Evolutionary conservation across 495 filamentous ascomycete species (phyloP).

Genomic region (Podospora australis): DNA sequence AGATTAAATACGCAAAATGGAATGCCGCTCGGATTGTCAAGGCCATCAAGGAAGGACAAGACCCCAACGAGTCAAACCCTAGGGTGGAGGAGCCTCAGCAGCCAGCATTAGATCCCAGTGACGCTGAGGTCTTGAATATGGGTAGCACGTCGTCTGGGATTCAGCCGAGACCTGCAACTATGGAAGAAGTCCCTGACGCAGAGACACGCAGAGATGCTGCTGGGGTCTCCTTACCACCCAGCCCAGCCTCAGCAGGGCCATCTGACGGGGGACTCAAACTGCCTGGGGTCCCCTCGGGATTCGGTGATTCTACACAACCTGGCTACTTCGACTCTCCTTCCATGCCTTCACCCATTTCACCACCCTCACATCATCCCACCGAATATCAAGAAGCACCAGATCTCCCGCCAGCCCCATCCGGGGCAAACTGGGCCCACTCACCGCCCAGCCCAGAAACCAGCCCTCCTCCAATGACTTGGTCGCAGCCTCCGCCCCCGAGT

Average conservation of each 20-base stretch:
- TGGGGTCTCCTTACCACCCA: constrained; percentile 32
- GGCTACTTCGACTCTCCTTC: constrained; percentile 21
- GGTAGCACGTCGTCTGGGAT: constrained; percentile 23
- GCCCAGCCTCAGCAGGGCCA: constrained; percentile 29
- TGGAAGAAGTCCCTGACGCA: constrained; percentile 50
- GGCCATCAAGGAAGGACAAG: constrained; percentile 83
- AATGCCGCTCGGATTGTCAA: constrained; percentile 87
- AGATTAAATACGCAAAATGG: constrained; percentile 94
- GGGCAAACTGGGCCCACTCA: constrained; percentile 6
- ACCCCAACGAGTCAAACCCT: constrained; percentile 88
- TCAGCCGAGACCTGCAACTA: constrained; percentile 48
- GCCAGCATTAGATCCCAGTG: constrained; percentile 45
- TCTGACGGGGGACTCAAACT: constrained; percentile 34
- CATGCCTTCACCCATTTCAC: constrained; percentile 19
- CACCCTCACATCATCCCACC: constrained; percentile 14
- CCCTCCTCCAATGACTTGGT: constrained; percentile 18
- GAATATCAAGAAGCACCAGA: constrained; percentile 15
- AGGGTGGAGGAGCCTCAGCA: constrained; percentile 45
- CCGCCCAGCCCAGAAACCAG: constrained; percentile 19
- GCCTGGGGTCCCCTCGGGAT: constrained; percentile 27
- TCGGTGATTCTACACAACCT: constrained; percentile 19
- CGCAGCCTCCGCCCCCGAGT: constrained; percentile 5
- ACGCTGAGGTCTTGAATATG: constrained; percentile 56
- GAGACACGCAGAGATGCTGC: constrained; percentile 29
- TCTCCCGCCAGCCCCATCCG: constrained; percentile 14